Evolutionary conservation across 2,329 filamentous ascomycete species (phyloP), one percentile per base, ranked within the genome.

Genomic region (Colletotrichum lini): DNA sequence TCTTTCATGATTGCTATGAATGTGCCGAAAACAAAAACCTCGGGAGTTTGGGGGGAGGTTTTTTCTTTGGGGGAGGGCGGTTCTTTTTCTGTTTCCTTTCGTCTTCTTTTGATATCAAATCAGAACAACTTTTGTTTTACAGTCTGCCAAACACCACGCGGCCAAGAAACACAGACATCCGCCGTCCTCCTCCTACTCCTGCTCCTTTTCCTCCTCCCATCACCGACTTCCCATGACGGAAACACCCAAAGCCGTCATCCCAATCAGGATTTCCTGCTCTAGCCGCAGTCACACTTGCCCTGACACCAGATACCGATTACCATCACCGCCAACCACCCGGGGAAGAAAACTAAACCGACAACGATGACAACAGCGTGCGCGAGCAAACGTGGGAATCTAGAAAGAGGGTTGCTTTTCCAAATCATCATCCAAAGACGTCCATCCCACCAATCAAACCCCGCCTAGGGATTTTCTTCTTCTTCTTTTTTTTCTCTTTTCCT

Each of bases 361-460:
- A 35, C 30, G 30, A 35, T 35, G 30, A 35, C 8, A 59, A 57
- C 44, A 61, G 30, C n/a, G 54, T 58, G 68, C 64, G 64, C 49
- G 68, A 68, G 68, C 68, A 44, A 62, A 50, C 12, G 42, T 53
- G 18, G 57, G 35, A 63, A 71, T 71, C 64, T 71, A 71, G 54
- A 49, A 8, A 35, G 30, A 35, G 30, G 30, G 8, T 35, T 44
- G 35, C 30, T 52, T 70, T 49, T 52, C 16, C 23, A 54, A 50
- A 16, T 58, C 42, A 23, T 42, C 38, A 10, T 13, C 54, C 18
- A 49, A 13, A 61, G 45, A n/a, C 60, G 15, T 56, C 42, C 18
- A 61, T 50, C 45, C 49, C 47, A 35, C 30, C 30, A 35, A 35
- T 9, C 8, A 2, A 35, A 35, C 8, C 8, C 30, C 8, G 30